These are phyloP conservation scores for Scenedesmus sp. DNA, from an alignment of 163 green algal species.

Conservation along the genomic window DNA sequence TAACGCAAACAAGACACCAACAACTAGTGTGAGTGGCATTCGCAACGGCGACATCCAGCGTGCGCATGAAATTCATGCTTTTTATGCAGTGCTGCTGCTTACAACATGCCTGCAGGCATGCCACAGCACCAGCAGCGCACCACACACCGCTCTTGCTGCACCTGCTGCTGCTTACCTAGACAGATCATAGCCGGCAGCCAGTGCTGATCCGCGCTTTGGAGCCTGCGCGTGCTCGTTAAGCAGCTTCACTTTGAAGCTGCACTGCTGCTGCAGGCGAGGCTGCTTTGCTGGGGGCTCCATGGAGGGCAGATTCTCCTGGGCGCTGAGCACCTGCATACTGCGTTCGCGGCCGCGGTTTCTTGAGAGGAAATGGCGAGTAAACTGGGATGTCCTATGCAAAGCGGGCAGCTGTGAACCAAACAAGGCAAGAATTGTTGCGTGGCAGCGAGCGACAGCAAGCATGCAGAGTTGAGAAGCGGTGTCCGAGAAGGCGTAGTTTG, in stretches of 20 bases:
- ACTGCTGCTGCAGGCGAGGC: slow-evolving; percentile 14
- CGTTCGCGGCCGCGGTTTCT: not conserved
- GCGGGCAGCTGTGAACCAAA: not conserved
- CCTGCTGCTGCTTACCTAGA: slow-evolving; percentile 73
- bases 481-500: no score
- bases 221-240: slow-evolving; percentile 86
- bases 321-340: slow-evolving; percentile 33
- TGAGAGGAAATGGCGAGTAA: not conserved
- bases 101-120: no score
- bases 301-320: slow-evolving; percentile 29
- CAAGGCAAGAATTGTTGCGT: not conserved
- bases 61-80: no score
- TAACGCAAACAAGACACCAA: no score
- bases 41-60: no score
- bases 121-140: no score
- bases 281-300: slow-evolving; percentile 53
- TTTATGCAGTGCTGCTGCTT: not conserved
- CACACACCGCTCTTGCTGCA: no score
- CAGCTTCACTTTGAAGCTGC: slow-evolving; percentile 86
- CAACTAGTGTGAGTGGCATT: no score
- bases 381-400: not conserved
- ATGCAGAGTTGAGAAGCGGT: no score
- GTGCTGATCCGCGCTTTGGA: slow-evolving; percentile 88
- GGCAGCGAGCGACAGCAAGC: not conserved
- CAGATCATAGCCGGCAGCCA: slow-evolving; percentile 97